A percentile compares a stretch with the other conserved stretches of the same genome.
Conservation (phyloP, 441 rosid species). For the Erodium chrysanthum region DNA sequence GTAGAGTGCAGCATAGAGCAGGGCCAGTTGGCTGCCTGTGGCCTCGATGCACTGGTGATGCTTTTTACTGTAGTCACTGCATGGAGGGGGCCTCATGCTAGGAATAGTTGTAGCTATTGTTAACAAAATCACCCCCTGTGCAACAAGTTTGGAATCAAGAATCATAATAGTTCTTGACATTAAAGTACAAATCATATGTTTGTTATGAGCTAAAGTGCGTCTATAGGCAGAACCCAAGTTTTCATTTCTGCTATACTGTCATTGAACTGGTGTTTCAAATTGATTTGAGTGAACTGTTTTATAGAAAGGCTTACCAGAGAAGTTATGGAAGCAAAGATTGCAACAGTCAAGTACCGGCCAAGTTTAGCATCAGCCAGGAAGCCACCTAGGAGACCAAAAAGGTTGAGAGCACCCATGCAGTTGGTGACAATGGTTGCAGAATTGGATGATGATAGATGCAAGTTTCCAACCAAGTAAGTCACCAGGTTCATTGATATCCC, state of each 20-base stretch:
- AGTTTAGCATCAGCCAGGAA: slow-evolving; percentile 86
- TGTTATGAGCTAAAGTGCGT: neutral
- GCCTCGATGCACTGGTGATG: slow-evolving; percentile 63
- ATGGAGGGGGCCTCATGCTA: slow-evolving; percentile 65
- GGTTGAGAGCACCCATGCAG: slow-evolving; percentile 82
- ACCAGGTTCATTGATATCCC: slow-evolving; percentile 88
- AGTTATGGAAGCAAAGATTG: slow-evolving; percentile 47
- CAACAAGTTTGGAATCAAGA: slow-evolving; percentile 10
- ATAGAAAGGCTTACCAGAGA: slow-evolving; percentile 40
- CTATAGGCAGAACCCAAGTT: neutral
- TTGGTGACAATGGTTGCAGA: slow-evolving; percentile 76
- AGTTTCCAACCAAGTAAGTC: slow-evolving; percentile 63
- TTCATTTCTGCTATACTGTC: neutral
- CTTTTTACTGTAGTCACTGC: slow-evolving; percentile 40
- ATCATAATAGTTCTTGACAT: neutral
- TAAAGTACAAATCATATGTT: neutral
- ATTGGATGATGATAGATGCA: slow-evolving; percentile 65
- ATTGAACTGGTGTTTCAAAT: neutral
- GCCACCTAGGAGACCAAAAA: slow-evolving; percentile 76
- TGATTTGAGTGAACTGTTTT: neutral
- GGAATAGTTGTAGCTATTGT: slow-evolving; percentile 57
- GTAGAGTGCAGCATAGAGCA: slow-evolving; percentile 73
- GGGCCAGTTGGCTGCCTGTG: slow-evolving; percentile 45
- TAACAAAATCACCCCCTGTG: slow-evolving; percentile 54
- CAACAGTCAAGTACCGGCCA: slow-evolving; percentile 69